Base-by-base conservation (phyloP, 2,329 filamentous ascomycete species). In the Microsporum audouinii region DNA sequence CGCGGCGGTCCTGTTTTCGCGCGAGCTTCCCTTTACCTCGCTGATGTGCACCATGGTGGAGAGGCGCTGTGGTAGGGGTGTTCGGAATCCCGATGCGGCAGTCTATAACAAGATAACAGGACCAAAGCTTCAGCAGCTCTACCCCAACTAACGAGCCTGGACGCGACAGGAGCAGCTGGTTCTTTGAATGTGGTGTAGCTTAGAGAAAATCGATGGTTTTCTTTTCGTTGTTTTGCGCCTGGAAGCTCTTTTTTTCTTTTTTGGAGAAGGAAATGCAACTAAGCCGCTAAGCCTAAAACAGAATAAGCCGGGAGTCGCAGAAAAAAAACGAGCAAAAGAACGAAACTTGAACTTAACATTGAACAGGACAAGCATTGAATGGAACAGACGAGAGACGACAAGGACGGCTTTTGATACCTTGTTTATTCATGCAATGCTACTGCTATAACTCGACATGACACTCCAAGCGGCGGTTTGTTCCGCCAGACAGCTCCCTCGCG, bases 1-100 rank as follows among this genome's bases (percentile, higher is more conserved):
- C 68, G 92, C 88, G 64, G 94, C 92, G 56, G 94, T 99, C 72
- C 94, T 87, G 78, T 95, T 94, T 76, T 96, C 92, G 80, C 94
- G 91, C 79, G 86, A 86, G 78, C 90, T 92, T 79, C 88, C 88
- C 81, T 95, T 95, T 71, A 95, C 89, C 79, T 96, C 91, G 79
- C 88, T 95, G 77, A 94, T 91, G 75, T 91, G 87, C 69, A 92
- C 88, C 88, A 91, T 92, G 65, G 62, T 73, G 67, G 64, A 66
- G 33, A 66, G 23, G 27, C 10, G n/a, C 4, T 29, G 29, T 8
- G 47, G 23, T 17, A 17, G 39, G 39, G 39, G n/a, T 43, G 39
- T 17, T 7, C 39, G 39, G 39, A 5, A 7, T 7, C 10, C 4
- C 39, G 23, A 53, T 3, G 3, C 27, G 29, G 49, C 47, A 14